Percentiles rank a stretch among this genome's conserved stretches.
phyloP scores from a whole-genome alignment of 768 basidiomycete species.

The Mycena latifolia region DNA sequence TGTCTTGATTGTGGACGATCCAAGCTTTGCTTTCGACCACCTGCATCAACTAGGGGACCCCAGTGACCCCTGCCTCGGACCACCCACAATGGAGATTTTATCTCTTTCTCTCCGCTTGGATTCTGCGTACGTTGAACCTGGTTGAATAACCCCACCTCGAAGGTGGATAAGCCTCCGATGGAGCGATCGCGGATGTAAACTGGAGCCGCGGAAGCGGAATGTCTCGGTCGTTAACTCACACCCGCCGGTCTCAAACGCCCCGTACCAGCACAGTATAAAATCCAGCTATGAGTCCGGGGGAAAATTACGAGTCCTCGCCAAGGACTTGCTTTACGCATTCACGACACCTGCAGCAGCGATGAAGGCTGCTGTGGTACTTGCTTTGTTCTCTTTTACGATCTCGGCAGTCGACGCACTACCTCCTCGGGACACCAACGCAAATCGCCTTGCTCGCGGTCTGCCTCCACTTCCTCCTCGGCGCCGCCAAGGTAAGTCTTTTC shows the following conservation, averaged over 20 bases:
- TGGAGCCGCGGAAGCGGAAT: background rate
- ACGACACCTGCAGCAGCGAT: background rate
- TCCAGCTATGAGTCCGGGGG: background rate
- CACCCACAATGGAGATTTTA: too few relatives aligned
- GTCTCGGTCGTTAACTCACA: background rate
- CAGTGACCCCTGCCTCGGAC: too few relatives aligned
- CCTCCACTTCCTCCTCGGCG: constrained; percentile 49
- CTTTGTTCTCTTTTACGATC: background rate
- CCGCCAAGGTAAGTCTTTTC: background rate
- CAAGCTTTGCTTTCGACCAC: too few relatives aligned
- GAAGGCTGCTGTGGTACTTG: background rate
- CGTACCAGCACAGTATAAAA: background rate
- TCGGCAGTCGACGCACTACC: background rate
- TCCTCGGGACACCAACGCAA: constrained; percentile 51
- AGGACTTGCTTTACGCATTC: background rate
- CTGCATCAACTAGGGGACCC: too few relatives aligned
- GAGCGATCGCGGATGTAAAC: background rate
- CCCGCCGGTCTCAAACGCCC: background rate
- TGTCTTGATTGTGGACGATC: background rate
- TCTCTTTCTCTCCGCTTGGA: too few relatives aligned
- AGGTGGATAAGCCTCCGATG: background rate
- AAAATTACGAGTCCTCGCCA: background rate
- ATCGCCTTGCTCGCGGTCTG: constrained; percentile 59
- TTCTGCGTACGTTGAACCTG: too few relatives aligned
- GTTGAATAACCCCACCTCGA: too few relatives aligned